phyloP scores from a whole-genome alignment of 2,329 filamentous ascomycete species.

The Leptographium wingfieldii region DNA sequence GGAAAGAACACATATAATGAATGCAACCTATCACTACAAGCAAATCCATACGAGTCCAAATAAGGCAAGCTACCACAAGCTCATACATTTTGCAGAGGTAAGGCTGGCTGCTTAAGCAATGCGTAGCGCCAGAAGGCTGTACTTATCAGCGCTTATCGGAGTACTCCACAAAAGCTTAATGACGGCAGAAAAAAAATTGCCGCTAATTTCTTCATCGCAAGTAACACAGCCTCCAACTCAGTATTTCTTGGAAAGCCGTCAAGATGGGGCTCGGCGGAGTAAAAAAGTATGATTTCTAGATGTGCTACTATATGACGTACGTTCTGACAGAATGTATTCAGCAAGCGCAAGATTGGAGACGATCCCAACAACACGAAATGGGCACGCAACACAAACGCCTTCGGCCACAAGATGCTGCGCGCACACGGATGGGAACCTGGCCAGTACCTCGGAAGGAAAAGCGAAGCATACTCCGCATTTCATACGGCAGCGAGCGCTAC shows the following conservation, averaged over 20 bases:
- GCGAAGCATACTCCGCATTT: slow-evolving; percentile 61
- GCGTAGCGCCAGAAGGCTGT: background rate
- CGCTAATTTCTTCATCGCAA: background rate
- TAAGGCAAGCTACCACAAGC: background rate
- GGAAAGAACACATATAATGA: background rate
- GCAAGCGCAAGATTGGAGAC: slow-evolving; percentile 58
- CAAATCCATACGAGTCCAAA: too few relatives aligned
- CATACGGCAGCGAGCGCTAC: slow-evolving; percentile 72
- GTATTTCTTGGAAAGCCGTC: background rate
- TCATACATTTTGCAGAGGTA: background rate
- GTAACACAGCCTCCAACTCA: background rate
- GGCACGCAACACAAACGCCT: slow-evolving; percentile 68
- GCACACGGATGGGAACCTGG: slow-evolving; percentile 87
- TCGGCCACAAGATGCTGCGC: slow-evolving; percentile 80
- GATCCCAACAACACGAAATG: slow-evolving; percentile 96
- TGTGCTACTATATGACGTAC: background rate
- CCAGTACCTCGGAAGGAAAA: slow-evolving; percentile 63
- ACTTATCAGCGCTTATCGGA: background rate
- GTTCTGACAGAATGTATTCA: slow-evolving; percentile 8
- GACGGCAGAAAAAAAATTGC: slow-evolving; percentile 45
- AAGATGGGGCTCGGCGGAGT: slow-evolving; percentile 57
- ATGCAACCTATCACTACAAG: too few relatives aligned
- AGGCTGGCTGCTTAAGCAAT: too few relatives aligned
- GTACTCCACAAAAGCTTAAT: background rate
- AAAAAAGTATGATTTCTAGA: slow-evolving; percentile 41